Conservation (phyloP, 352 stramenopile genomes). For the Thalassiosira mediterranea region DNA sequence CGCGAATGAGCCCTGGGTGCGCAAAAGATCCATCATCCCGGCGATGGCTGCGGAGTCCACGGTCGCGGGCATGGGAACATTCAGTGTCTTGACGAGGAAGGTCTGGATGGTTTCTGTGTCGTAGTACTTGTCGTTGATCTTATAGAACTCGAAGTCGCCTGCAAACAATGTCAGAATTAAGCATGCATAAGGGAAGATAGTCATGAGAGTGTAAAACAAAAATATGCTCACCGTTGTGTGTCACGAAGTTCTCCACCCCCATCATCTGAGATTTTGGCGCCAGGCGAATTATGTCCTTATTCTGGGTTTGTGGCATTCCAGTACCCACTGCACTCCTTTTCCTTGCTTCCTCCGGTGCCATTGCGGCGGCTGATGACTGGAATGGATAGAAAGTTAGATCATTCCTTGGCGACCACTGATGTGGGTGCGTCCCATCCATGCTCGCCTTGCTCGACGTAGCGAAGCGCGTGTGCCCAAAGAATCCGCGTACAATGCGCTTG, state of each 20-base stretch:
- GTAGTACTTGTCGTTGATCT: conserved; percentile 36
- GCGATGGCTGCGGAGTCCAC: conserved; percentile 41
- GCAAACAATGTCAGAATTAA: no score
- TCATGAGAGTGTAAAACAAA: no score
- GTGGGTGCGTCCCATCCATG: conserved; percentile 75
- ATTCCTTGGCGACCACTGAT: conserved; percentile 56
- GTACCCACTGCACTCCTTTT: not conserved
- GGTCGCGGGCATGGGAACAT: conserved; percentile 25
- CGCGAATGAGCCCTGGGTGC: conserved; percentile 36
- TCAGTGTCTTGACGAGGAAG: conserved; percentile 3
- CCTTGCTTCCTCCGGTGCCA: not conserved
- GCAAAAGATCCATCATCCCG: conserved; percentile 43
- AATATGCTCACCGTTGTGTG: conserved; percentile 54
- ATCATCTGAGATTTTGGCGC: not conserved
- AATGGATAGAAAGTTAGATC: not conserved
- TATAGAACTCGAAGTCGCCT: conserved; percentile 45
- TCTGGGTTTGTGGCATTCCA: not conserved
- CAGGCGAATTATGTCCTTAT: not conserved
- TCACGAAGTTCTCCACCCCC: conserved; percentile 46
- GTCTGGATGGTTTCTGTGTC: conserved; percentile 31
- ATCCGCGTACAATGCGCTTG: conserved; percentile 40
- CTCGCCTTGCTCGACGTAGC: conserved; percentile 69
- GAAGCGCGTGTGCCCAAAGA: conserved; percentile 74
- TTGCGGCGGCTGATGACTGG: not conserved
- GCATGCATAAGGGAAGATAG: no score